A percentile compares a stretch with the other conserved stretches of the same genome.
These are phyloP conservation scores for Dactylellina cionopaga DNA, from an alignment of 2,329 filamentous ascomycete species.

Conservation along the genomic window DNA sequence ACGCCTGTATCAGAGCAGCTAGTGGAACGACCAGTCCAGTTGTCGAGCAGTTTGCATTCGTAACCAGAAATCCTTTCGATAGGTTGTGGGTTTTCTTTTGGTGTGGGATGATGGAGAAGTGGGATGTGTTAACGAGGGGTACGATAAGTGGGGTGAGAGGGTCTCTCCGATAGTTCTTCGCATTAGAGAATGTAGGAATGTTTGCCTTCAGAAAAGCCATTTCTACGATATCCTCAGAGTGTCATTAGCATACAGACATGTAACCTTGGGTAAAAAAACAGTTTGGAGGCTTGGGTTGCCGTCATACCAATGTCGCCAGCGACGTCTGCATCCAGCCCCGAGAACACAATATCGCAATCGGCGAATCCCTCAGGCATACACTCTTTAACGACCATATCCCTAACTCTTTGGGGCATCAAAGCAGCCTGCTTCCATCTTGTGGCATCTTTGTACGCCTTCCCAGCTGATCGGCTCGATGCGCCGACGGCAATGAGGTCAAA, in stretches of 20 bases:
- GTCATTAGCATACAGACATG: too few relatives aligned
- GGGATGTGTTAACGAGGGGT: slow-evolving; percentile 89
- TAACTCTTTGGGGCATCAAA: slow-evolving; percentile 79
- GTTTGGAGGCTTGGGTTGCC: too few relatives aligned
- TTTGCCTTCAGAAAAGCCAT: slow-evolving; percentile 89
- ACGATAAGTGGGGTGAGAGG: slow-evolving; percentile 92
- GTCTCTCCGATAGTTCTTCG: slow-evolving; percentile 94
- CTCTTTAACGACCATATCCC: slow-evolving; percentile 82
- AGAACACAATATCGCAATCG: slow-evolving; percentile 94
- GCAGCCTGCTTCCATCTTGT: slow-evolving; percentile 92
- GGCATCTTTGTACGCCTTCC: slow-evolving; percentile 93
- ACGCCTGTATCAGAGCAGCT: slow-evolving; percentile 84
- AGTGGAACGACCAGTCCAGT: slow-evolving; percentile 96
- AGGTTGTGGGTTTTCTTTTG: slow-evolving; percentile 79
- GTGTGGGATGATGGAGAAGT: slow-evolving; percentile 88
- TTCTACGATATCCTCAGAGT: slow-evolving; percentile 67
- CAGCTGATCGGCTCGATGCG: slow-evolving; percentile 86
- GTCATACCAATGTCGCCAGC: slow-evolving; percentile 83
- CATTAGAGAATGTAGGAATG: slow-evolving; percentile 94
- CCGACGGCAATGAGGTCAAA: slow-evolving; percentile 88
- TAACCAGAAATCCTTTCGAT: slow-evolving; percentile 89
- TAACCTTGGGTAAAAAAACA: too few relatives aligned
- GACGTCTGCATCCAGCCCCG: slow-evolving; percentile 89
- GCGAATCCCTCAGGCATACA: slow-evolving; percentile 83
- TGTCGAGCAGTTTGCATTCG: slow-evolving; percentile 98